Conservation (phyloP, 1,139 yeast species). For the Hanseniaspora uvarum region DNA sequence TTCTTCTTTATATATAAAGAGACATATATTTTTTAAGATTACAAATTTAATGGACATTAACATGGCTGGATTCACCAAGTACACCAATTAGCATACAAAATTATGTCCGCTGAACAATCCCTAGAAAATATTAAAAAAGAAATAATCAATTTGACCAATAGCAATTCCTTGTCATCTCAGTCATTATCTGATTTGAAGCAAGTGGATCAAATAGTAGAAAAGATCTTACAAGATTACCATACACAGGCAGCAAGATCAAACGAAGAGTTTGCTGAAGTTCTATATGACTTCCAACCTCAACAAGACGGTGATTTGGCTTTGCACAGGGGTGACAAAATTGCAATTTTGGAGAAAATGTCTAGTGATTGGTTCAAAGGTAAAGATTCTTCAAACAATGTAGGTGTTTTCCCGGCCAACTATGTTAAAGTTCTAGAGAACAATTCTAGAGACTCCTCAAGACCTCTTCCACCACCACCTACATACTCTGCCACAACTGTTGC, state of each 20-base stretch:
- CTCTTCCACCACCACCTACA: conserved; percentile 34
- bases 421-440: conserved; percentile 42
- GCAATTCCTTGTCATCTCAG: conserved; percentile 10
- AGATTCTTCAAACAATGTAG: conserved; percentile 43
- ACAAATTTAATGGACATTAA: too few relatives aligned
- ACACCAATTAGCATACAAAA: too few relatives aligned
- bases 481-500: conserved; percentile 31
- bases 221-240: conserved; percentile 2
- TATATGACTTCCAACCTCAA: conserved; percentile 60
- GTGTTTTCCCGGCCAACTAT: conserved; percentile 86
- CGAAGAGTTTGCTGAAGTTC: conserved; percentile 48
- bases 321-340: conserved; percentile 55
- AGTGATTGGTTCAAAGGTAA: conserved; percentile 89
- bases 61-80: too few relatives aligned
- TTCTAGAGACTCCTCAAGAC: conserved; percentile 21
- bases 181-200: conserved; percentile 9
- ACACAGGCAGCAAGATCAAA: not conserved
- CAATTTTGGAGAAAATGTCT: conserved; percentile 63
- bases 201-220: conserved; percentile 11
- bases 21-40: too few relatives aligned
- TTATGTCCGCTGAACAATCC: conserved; percentile 13
- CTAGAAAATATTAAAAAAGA: conserved; percentile 17
- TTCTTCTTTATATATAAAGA: too few relatives aligned
- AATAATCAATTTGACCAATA: conserved; percentile 2
- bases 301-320: conserved; percentile 65